These are phyloP conservation scores for Pseudodiploospora longispora DNA, from an alignment of 2,329 filamentous ascomycete species.

Conservation along the genomic window DNA sequence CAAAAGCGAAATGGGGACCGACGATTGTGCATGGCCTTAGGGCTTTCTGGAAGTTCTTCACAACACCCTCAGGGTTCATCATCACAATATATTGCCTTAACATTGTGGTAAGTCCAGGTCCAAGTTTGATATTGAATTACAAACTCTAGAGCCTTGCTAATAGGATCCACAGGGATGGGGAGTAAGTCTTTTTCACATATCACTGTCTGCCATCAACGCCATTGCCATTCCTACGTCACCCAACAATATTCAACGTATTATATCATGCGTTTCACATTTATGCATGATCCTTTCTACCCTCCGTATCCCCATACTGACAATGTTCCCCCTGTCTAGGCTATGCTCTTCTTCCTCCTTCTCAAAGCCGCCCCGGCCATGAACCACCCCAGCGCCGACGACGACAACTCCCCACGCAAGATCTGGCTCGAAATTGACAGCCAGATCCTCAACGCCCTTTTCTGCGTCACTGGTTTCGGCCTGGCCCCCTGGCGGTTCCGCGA, in stretches of 20 bases:
- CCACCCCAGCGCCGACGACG: slow-evolving; percentile 58
- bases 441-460: slow-evolving; percentile 73
- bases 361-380: slow-evolving; percentile 57
- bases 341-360: slow-evolving; percentile 21
- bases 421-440: slow-evolving; percentile 86
- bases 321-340: slow-evolving; percentile 12
- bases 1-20: slow-evolving; percentile 16
- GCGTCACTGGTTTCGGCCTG: slow-evolving; percentile 76
- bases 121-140: neutral
- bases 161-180: neutral
- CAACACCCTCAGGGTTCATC: slow-evolving; percentile 18
- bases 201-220: no score
- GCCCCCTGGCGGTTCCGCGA: slow-evolving; percentile 81
- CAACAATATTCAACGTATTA: no score
- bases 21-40: slow-evolving; percentile 17
- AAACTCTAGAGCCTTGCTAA: neutral
- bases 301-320: slow-evolving; percentile 1
- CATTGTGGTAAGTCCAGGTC: slow-evolving; percentile 16
- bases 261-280: no score
- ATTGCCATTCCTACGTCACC: no score
- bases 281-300: no score
- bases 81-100: slow-evolving; percentile 22
- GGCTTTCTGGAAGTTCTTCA: slow-evolving; percentile 22
- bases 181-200: neutral
- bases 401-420: slow-evolving; percentile 66